Percentiles rank a stretch among this genome's conserved stretches.
phyloP scores from a whole-genome alignment of 139 green algal species.

The Ettlia oleoabundans region DNA sequence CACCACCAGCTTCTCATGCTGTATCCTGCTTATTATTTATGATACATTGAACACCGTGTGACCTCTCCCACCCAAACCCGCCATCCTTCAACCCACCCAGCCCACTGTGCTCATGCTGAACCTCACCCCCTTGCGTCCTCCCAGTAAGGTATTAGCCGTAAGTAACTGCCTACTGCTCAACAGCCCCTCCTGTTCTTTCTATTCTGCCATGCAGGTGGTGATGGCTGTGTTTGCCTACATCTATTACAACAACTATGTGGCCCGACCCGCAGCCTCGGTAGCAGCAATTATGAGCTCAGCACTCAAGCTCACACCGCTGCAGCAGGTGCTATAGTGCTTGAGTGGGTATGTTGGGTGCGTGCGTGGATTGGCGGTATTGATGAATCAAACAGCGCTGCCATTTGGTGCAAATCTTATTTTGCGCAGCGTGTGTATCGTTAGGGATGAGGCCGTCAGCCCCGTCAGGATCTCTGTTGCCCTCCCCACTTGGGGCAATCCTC shows the following conservation, averaged over 20 bases:
- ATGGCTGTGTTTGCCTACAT: slow-evolving; percentile 97
- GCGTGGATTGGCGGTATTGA: not conserved
- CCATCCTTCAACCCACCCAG: not conserved
- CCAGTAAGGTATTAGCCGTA: not conserved
- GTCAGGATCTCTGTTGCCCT: too few relatives aligned
- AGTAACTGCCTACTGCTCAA: not conserved
- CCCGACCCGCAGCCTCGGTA: slow-evolving; percentile 45
- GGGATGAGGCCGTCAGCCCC: too few relatives aligned
- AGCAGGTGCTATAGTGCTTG: slow-evolving; percentile 21
- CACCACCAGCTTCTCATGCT: too few relatives aligned
- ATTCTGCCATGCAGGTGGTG: slow-evolving; percentile 82
- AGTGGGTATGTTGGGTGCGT: not conserved
- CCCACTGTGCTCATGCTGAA: too few relatives aligned
- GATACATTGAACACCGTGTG: not conserved
- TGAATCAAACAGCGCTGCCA: not conserved
- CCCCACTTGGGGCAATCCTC: not conserved
- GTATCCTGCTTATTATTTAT: not conserved
- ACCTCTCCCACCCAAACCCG: not conserved
- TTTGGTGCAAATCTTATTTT: too few relatives aligned
- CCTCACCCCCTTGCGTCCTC: too few relatives aligned
- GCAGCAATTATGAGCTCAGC: slow-evolving; percentile 30
- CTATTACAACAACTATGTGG: slow-evolving; percentile 92
- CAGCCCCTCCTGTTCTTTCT: not conserved
- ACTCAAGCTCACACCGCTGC: slow-evolving; percentile 19
- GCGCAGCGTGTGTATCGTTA: too few relatives aligned